Conservation (phyloP, 2,329 filamentous ascomycete genomes). For the Apiospora pterosperma region DNA sequence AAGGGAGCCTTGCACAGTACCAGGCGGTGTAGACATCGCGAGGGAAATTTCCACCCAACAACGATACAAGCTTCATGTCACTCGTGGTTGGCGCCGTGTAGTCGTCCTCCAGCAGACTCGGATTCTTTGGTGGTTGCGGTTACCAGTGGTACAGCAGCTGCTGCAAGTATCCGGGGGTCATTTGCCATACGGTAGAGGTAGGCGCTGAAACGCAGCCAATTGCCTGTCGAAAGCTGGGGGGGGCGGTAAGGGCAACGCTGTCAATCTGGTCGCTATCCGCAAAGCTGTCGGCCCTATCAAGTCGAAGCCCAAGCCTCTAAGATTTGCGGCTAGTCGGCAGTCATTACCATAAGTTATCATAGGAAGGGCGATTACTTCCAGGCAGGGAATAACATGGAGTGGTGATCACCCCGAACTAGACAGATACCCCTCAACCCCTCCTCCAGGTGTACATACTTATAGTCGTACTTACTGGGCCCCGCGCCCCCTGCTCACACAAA, state of each 20-base stretch:
- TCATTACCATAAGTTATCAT: not conserved
- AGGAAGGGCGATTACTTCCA: constrained; percentile 2
- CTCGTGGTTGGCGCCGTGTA: not conserved
- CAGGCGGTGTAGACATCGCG: not conserved
- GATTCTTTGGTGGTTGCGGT: not conserved
- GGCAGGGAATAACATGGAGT: not conserved
- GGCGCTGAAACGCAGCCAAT: not conserved
- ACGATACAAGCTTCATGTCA: not conserved
- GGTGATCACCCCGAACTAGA: not conserved
- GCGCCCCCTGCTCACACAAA: not conserved
- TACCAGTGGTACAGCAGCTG: not conserved
- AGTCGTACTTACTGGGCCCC: not conserved
- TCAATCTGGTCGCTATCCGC: constrained; percentile 1
- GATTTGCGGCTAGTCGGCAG: constrained; percentile 5
- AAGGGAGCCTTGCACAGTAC: not conserved
- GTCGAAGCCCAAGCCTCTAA: not conserved
- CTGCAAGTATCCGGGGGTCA: not conserved
- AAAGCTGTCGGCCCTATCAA: not conserved
- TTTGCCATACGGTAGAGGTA: not conserved
- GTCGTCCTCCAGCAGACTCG: not conserved
- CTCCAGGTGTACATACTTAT: not conserved
- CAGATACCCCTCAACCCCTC: not conserved
- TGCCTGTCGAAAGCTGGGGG: not conserved
- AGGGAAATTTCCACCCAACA: not conserved
- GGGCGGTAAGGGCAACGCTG: not conserved